Evolutionary conservation across 1,284 basidiomycete genomes (phyloP).

Genomic region (Grifola frondosa): DNA sequence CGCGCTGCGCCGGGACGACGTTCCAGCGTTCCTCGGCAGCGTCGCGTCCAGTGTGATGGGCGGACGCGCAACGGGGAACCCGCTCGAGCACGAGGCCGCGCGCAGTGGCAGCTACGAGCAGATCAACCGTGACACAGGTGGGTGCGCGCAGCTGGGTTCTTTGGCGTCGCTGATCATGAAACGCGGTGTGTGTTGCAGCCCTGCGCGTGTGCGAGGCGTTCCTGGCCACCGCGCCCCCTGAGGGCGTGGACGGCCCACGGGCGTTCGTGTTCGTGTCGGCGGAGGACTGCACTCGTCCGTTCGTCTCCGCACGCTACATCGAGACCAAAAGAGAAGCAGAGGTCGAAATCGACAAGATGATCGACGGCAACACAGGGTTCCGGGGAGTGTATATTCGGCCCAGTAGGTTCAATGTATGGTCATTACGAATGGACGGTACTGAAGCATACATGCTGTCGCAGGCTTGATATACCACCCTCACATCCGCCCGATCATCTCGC

Average conservation of each 20-base stretch:
- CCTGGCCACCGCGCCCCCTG: conserved; percentile 41
- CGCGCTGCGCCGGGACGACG: conserved; percentile 57
- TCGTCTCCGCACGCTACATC: conserved; percentile 85
- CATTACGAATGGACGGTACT: neutral
- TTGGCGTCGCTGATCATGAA: conserved; percentile 7
- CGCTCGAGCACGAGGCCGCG: conserved; percentile 50
- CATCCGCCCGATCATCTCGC: conserved; percentile 82
- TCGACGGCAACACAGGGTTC: conserved; percentile 42
- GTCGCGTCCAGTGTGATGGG: conserved; percentile 40
- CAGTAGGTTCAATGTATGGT: conserved; percentile 51
- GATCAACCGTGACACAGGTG: conserved; percentile 91
- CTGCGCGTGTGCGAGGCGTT: conserved; percentile 76
- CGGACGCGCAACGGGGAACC: conserved; percentile 51
- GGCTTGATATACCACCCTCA: conserved; percentile 97
- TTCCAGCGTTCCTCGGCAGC: conserved; percentile 52
- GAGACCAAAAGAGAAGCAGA: conserved; percentile 91
- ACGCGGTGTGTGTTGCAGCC: conserved; percentile 46
- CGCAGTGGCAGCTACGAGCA: conserved; percentile 64
- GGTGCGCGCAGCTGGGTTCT: conserved; percentile 24
- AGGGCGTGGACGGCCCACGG: conserved; percentile 40
- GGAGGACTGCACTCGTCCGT: conserved; percentile 87
- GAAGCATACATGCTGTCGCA: conserved; percentile 27
- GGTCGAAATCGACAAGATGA: conserved; percentile 54
- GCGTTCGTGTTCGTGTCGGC: conserved; percentile 95
- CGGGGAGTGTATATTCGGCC: conserved; percentile 82